Evolutionary conservation across 345 rosid species (phyloP), one percentile per base, ranked within the genome.

Genomic region (Alliaria petiolata): DNA sequence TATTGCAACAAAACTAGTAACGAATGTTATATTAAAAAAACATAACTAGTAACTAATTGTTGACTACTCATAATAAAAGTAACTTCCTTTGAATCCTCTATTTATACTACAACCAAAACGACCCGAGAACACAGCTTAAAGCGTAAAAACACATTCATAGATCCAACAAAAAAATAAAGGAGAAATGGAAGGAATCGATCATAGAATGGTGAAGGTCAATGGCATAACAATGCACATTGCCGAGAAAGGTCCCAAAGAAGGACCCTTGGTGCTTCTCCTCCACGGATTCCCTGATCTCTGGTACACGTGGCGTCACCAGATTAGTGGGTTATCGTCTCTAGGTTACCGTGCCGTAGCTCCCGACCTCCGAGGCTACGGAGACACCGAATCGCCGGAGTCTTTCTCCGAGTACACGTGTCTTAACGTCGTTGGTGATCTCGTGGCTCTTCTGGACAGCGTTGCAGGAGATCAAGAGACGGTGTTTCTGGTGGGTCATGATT

Each of bases 281-380:
- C 93, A 90, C 54, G 97, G 98, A 47, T 92, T 87, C 78, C 96
- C 98, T 20, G 93, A 90, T 30, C 82, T 88, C 4, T 93, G 96
- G 97, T 90, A 88, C 81, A 56, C 90, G 4, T 90, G 93, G 97
- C 85, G 96, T 77, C 96, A 86, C 83, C 98, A 90, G 80, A 85
- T 88, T 57, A 70, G 25, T 55, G 85, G 63, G 11, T 60, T 87
- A 35, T 81, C 89, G 71, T 77, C 93, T 0, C 72, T 78, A 3
- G 97, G 93, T 4, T 87, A 85, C 79, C 83, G 46, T 1, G 78
- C 93, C 8, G 77, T 90, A 20, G 97, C 96, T 6, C 97, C 95
- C 1, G 96, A 93, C 54, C 97, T 93, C 38, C 81, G 93, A 3
- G 93, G 97, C 52, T 90, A 75, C 28, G 97, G 97, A 22, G 86